Evolutionary conservation across 345 rosid genomes (phyloP), one percentile per base, ranked within the genome.

Genomic region (Pistacia vera): DNA sequence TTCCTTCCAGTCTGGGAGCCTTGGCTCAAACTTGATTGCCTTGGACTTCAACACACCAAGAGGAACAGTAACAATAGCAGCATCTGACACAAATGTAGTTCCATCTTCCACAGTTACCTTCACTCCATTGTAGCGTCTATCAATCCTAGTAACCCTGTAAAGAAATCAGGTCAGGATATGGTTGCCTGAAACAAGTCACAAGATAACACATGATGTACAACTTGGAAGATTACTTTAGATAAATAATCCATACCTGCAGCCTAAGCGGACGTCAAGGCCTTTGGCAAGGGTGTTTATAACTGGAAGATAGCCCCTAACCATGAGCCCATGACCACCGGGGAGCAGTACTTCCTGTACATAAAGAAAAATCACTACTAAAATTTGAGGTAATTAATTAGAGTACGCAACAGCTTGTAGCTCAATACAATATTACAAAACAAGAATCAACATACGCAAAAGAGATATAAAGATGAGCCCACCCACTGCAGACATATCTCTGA

Each of bases 281-380:
- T 93, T 92, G 57, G 98, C 93, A 64, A 96, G 93, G 58, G 99
- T 92, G 85, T 93, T 93, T 76, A 96, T 89, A 13, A 96, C 98
- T 74, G 98, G 97, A 49, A 89, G 89, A 81, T 96, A 96, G 62
- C 99, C 99, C 86, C 99, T 86, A 41, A 96, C 98, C 99, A 96
- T 96, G 65, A 96, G 92, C 44, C 97, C 99, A 16, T 96, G 99
- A 63, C 99, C 99, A 76, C 99, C 98, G 28, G 97, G n/a, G 48
- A 96, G 85, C 75, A 93, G 79, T 57, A 83, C 98, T 86, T 96
- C 99, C 98, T 96, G 89, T 57, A 74, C 60, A 57, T 77, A 51
- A 61, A 3, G 59, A 57, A 62, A 67, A 20, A 62, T 11, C 60
- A 17, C 8, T 25, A 60, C 20, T 46, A 41, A 60, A 56, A 30